Base-by-base conservation (phyloP, 441 rosid genomes). In the Erysimum pusillum region DNA sequence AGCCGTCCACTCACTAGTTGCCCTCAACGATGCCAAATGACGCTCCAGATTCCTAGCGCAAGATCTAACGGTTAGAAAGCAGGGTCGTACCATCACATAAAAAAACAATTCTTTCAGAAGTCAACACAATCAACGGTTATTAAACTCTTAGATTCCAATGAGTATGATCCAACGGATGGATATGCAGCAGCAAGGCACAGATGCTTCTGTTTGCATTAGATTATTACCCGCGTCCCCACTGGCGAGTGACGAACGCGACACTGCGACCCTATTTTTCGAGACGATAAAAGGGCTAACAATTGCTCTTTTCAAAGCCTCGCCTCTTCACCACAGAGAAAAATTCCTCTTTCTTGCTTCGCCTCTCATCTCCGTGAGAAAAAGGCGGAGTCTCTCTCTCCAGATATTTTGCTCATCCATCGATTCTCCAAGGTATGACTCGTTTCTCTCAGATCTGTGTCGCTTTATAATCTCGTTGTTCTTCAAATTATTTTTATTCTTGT, bases 341-440 rank as follows among this genome's bases (percentile, higher is more conserved):
- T 35, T 15, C 36, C 48, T 41, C 32, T 22, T 38, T 62, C 7
- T 25, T 63, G 64, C 69, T 67, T 79, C 54, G 70, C 79, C 74
- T 69, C 73, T 79, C 71, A 36, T 59, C 36, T 68, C 76, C 32
- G 72, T 70, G 76, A 77, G 84, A 76, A 78, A 73, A 79, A 74
- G 88, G 82, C 81, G 83, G 87, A 75, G 80, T 49, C 6, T 77
- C 18, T 18, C 25, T 18, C 25, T 76, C 82, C 82, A 42, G 49
- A 6, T 54, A 42, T 78, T 58, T 6, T 3, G 66, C 65, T 17
- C 52, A 18, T 62, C 73, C 72, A 15, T 73, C 71, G 22, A 34
- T 69, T 62, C 6, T 59, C 38, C 32, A 60, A 11, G 69, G 76
- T 63, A 67, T 0, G 51, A 3, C 25, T 57, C 48, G 25, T 67